phyloP scores from a whole-genome alignment of 495 filamentous ascomycete species.

The Penicillium subrubescens region DNA sequence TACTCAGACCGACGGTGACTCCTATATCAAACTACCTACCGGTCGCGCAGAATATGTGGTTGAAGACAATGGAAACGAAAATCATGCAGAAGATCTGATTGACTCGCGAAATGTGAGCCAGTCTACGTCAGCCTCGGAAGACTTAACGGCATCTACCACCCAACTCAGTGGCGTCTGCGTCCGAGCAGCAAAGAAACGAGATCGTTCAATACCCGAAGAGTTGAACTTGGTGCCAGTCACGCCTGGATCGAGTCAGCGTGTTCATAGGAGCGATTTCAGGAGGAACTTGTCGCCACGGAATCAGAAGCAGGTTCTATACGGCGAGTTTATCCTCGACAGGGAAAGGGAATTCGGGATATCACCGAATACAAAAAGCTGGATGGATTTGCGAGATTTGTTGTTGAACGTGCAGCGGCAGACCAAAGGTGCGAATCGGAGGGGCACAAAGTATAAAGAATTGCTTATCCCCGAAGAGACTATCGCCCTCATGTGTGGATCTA shows the following conservation, averaged over 20 bases:
- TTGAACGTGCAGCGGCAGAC: constrained; percentile 22
- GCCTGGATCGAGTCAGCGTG: constrained; percentile 1
- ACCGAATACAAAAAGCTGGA: constrained; percentile 23
- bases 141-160: background rate
- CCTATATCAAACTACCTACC: background rate
- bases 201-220: background rate
- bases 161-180: background rate
- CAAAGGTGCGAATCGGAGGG: constrained; percentile 10
- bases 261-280: background rate
- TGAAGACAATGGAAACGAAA: background rate
- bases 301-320: constrained; percentile 34
- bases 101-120: background rate
- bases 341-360: constrained; percentile 4
- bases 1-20: background rate
- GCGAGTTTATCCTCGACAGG: constrained; percentile 15
- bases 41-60: background rate
- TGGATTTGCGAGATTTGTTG: constrained; percentile 28
- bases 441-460: constrained; percentile 32
- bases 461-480: constrained; percentile 44
- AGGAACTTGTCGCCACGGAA: constrained; percentile 26
- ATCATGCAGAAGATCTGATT: background rate
- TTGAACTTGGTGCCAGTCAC: background rate
- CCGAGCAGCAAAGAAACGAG: background rate
- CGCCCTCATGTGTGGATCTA: constrained; percentile 36
- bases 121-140: background rate